Percentiles rank a stretch among this genome's conserved stretches.
phyloP scores from a whole-genome alignment of 2,329 filamentous ascomycete species.

The Curvularia hawaiiensis region DNA sequence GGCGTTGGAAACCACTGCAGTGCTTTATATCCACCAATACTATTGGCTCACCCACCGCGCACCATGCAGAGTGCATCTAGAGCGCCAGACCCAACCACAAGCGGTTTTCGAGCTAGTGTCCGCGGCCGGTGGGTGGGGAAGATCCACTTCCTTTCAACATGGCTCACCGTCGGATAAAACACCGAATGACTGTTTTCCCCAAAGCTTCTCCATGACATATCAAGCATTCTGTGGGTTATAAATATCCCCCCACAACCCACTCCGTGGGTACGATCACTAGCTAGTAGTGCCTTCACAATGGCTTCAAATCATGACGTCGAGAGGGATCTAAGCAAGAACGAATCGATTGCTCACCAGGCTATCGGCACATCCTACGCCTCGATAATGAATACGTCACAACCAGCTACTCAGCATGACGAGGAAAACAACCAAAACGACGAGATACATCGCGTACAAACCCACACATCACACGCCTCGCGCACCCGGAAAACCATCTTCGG shows the following conservation, averaged over 20 bases:
- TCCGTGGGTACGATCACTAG: too few species aligned
- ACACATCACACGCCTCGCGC: slow-evolving; percentile 14
- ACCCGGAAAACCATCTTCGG: slow-evolving; percentile 17
- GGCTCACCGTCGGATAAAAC: slow-evolving; percentile 17
- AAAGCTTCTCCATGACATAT: neutral
- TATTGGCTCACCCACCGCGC: neutral
- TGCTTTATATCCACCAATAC: slow-evolving; percentile 3
- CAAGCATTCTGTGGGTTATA: neutral
- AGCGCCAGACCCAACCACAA: neutral
- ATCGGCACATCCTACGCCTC: slow-evolving; percentile 9
- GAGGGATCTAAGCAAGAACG: slow-evolving; percentile 14
- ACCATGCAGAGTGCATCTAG: slow-evolving; percentile 1
- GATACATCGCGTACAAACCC: slow-evolving; percentile 10
- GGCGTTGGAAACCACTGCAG: slow-evolving; percentile 3
- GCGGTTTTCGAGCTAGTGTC: slow-evolving; percentile 21
- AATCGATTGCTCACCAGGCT: slow-evolving; percentile 3
- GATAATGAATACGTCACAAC: slow-evolving; percentile 9
- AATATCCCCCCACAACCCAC: neutral
- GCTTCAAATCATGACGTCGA: slow-evolving; percentile 20
- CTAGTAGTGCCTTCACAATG: neutral
- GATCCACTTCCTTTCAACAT: neutral
- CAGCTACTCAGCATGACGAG: slow-evolving; percentile 1
- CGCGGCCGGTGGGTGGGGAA: slow-evolving; percentile 26
- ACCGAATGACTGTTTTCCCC: slow-evolving; percentile 6
- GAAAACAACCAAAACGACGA: slow-evolving; percentile 10